These are phyloP conservation scores for Suillus brevipes DNA, from an alignment of 768 basidiomycete species.

Conservation along the genomic window DNA sequence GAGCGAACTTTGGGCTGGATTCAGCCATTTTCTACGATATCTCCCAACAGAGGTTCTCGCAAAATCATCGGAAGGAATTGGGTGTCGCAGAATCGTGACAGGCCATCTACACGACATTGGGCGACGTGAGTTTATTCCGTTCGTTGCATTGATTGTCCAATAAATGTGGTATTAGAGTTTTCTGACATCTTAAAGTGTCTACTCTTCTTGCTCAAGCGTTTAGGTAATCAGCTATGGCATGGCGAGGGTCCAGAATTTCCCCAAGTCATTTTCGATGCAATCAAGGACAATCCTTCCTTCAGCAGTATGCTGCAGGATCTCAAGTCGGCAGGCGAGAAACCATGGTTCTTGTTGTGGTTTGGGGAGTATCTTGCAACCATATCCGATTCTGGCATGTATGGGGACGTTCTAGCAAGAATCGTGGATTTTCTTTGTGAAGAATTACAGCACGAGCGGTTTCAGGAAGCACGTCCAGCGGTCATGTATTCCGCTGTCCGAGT, in stretches of 20 bases:
- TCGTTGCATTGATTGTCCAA: conserved; percentile 8
- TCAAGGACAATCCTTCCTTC: conserved; percentile 75
- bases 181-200: conserved; percentile 57
- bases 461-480: conserved; percentile 54
- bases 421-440: conserved; percentile 78
- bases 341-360: conserved; percentile 66
- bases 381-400: conserved; percentile 46
- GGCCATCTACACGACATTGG: conserved; percentile 62
- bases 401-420: conserved; percentile 72
- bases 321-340: conserved; percentile 34
- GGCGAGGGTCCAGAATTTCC: conserved; percentile 73
- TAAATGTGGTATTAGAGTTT: conserved; percentile 50
- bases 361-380: conserved; percentile 61
- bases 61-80: conserved; percentile 35
- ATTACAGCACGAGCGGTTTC: conserved; percentile 75
- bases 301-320: conserved; percentile 43
- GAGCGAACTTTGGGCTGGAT: conserved; percentile 53
- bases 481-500: conserved; percentile 66
- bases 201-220: conserved; percentile 56
- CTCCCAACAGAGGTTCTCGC: conserved; percentile 49
- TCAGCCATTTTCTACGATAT: conserved; percentile 47
- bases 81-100: conserved; percentile 55
- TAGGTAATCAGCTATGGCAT: conserved; percentile 63
- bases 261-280: conserved; percentile 74
- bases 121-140: conserved; percentile 49